These are phyloP conservation scores for Venturia oleaginea DNA, from an alignment of 2,329 filamentous ascomycete genomes.

Conservation along the genomic window DNA sequence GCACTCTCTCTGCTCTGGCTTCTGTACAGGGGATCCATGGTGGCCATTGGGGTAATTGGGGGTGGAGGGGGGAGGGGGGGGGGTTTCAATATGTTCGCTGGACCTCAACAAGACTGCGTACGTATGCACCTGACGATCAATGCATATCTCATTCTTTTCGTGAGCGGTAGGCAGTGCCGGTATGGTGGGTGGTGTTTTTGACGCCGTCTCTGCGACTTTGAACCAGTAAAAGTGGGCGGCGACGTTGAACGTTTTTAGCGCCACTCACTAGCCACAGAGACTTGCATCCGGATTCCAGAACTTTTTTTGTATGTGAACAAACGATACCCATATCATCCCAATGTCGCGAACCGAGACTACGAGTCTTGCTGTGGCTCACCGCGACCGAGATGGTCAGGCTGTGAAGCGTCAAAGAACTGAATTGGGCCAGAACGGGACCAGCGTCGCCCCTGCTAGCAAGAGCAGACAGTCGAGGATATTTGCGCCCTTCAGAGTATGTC, in stretches of 20 bases:
- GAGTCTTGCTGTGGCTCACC: background rate
- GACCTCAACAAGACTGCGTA: background rate
- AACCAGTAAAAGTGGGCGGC: too few relatives aligned
- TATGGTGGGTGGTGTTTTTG: background rate
- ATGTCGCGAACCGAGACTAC: background rate
- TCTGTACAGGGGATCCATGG: background rate
- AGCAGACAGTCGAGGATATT: slow-evolving; percentile 56
- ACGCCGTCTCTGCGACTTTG: background rate
- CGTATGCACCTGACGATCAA: background rate
- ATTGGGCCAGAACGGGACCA: slow-evolving; percentile 16
- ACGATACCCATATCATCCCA: background rate
- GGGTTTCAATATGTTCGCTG: background rate
- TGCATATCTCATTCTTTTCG: background rate
- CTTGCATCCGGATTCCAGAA: background rate
- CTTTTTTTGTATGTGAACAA: background rate
- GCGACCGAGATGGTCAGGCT: slow-evolving; percentile 38
- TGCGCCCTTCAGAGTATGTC: slow-evolving; percentile 77
- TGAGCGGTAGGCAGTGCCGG: too few relatives aligned
- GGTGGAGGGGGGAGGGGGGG: background rate
- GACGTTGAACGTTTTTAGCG: too few relatives aligned
- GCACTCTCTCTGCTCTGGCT: slow-evolving; percentile 29
- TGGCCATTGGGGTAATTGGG: background rate
- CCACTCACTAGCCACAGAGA: background rate
- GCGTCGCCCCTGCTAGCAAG: slow-evolving; percentile 1
- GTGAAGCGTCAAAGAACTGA: slow-evolving; percentile 67